Evolutionary conservation across 306 rosid genomes (phyloP), one percentile per base, ranked within the genome.

Genomic region (Cucurbita moschata): DNA sequence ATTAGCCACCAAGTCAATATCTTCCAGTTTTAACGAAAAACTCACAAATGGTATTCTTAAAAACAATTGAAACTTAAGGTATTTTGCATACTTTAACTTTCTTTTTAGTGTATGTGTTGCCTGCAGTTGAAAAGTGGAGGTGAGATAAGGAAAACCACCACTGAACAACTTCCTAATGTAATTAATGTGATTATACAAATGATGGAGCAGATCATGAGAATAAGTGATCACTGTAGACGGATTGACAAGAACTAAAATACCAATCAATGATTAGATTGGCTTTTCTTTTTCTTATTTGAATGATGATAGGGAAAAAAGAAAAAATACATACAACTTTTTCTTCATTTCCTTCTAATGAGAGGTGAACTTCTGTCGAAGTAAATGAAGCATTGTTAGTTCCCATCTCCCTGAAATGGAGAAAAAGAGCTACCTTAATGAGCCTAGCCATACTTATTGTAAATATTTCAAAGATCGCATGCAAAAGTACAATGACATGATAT

Each of bases 271-370:
- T 43, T 7, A 23, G 19, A 23, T 46, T 44, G 18, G 1, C 37
- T 46, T 13, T 8, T 46, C 49, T 49, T 68, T 16, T 50, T 49
- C 1, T 14, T 2, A 14, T 66, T 21, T 47, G 56, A 11, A 23
- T 68, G 42, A 68, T 47, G 55, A 26, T 16, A 10, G 51, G 62
- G 46, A n/a, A 72, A 5, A 35, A 71, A 54, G 62, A 71, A 62
- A 62, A 78, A 66, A 46, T 9, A 83, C 97, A 83, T 84, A 95
- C 99, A 93, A 82, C 51, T 71, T 76, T 81, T 74, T 84, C 83
- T 85, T 89, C 91, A 73, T 86, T 90, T 77, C 89, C 99, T 79
- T 79, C 84, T 54, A 95, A 73, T 67, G 83, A 85, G 82, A 89
- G 81, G 77, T 88, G 90, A 79, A 83, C 89, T 81, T 89, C 94